phyloP scores from a whole-genome alignment of 768 basidiomycete genomes.

The Podaxis pistillaris region DNA sequence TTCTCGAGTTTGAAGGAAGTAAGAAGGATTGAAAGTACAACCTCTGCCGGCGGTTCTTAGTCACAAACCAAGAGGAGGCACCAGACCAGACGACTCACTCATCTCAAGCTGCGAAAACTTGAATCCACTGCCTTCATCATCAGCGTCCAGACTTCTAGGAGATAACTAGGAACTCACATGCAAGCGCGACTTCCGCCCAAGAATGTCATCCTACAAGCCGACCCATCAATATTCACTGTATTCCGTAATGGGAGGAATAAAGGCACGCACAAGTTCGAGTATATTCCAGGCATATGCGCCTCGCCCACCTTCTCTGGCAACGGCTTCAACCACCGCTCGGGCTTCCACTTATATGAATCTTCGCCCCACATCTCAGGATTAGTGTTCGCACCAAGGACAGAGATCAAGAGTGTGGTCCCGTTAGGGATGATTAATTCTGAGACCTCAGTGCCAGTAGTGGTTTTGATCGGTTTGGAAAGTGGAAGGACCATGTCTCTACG shows the following conservation, averaged over 20 bases:
- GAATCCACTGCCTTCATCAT: slow-evolving; percentile 16
- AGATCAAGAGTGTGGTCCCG: slow-evolving; percentile 38
- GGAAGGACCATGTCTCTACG: slow-evolving; percentile 33
- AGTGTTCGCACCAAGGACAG: slow-evolving; percentile 34
- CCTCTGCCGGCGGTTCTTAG: slow-evolving; percentile 9
- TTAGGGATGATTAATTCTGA: slow-evolving; percentile 38
- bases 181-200: slow-evolving; percentile 18
- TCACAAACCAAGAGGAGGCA: background rate
- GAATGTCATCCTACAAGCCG: slow-evolving; percentile 19
- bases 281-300: slow-evolving; percentile 20
- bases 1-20: slow-evolving; percentile 15
- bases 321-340: slow-evolving; percentile 39
- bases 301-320: slow-evolving; percentile 28
- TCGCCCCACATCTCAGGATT: slow-evolving; percentile 39
- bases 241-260: background rate
- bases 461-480: slow-evolving; percentile 39
- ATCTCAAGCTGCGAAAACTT: slow-evolving; percentile 21
- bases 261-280: slow-evolving; percentile 17
- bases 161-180: slow-evolving; percentile 3
- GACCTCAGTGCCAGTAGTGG: slow-evolving; percentile 32
- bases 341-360: slow-evolving; percentile 40
- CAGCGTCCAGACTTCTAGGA: background rate
- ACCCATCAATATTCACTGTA: background rate
- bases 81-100: slow-evolving; percentile 19
- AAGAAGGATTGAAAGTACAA: slow-evolving; percentile 11